Percentiles rank a stretch among this genome's conserved stretches.
These are phyloP conservation scores for Tolypocladium endophyticum DNA, from an alignment of 2,329 filamentous ascomycete species.

Conservation along the genomic window DNA sequence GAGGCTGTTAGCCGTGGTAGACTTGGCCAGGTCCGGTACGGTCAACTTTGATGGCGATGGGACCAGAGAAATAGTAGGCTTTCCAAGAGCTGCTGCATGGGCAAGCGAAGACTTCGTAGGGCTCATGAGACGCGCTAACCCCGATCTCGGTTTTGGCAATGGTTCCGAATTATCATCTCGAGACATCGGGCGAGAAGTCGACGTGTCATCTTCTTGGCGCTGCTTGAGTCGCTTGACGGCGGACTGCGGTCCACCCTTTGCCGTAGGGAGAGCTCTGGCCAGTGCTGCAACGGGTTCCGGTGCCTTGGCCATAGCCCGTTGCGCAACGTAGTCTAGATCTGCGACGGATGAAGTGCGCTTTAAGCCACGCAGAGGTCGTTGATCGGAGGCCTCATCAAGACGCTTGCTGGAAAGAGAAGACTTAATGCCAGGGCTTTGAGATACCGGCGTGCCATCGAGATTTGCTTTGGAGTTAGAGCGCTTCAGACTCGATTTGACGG, in stretches of 20 bases:
- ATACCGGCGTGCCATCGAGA: slow-evolving; percentile 23
- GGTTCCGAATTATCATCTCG: slow-evolving; percentile 23
- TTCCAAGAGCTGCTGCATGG: slow-evolving; percentile 25
- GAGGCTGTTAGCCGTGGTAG: slow-evolving; percentile 23
- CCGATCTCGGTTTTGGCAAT: slow-evolving; percentile 33
- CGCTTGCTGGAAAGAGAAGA: slow-evolving; percentile 48
- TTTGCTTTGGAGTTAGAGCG: slow-evolving; percentile 34
- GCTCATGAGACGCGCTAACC: slow-evolving; percentile 54
- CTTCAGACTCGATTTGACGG: slow-evolving; percentile 27
- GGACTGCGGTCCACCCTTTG: slow-evolving; percentile 4
- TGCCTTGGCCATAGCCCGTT: slow-evolving; percentile 14
- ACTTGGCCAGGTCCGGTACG: slow-evolving; percentile 33
- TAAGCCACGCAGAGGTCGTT: slow-evolving; percentile 21
- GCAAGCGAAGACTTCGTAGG: slow-evolving; percentile 69
- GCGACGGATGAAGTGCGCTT: slow-evolving; percentile 22
- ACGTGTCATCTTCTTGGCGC: slow-evolving; percentile 56
- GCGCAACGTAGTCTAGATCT: slow-evolving; percentile 17
- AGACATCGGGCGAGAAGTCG: slow-evolving; percentile 51
- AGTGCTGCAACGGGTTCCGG: slow-evolving; percentile 8
- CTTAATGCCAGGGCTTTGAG: slow-evolving; percentile 35
- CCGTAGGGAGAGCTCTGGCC: slow-evolving; percentile 6
- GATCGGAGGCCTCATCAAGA: slow-evolving; percentile 47
- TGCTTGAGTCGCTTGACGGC: slow-evolving; percentile 64
- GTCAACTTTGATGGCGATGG: slow-evolving; percentile 38
- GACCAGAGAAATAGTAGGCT: slow-evolving; percentile 19